Evolutionary conservation across 495 filamentous ascomycete species (phyloP).

Genomic region (Penicillium steckii): DNA sequence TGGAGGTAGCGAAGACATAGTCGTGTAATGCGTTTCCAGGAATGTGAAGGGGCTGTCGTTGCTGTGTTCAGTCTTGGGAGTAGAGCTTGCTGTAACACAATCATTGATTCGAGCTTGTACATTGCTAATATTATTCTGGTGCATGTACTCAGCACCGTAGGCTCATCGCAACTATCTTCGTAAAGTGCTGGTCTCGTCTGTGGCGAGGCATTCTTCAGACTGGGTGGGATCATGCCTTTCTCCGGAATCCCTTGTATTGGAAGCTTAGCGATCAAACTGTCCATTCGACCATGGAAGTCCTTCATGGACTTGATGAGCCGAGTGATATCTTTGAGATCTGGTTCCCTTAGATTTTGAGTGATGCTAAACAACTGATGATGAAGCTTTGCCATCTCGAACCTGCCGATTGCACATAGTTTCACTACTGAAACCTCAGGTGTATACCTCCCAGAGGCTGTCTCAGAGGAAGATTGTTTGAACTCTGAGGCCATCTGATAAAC

Average conservation of each 20-base stretch:
- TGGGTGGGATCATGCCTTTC: constrained; percentile 1
- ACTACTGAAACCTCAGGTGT: not conserved
- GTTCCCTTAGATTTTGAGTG: not conserved
- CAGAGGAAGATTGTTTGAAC: not conserved
- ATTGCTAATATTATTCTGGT: not conserved
- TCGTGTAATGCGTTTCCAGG: not conserved
- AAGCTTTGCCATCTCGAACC: constrained; percentile 6
- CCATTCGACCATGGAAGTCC: not conserved
- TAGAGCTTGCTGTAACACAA: constrained; percentile 3
- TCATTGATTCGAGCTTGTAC: constrained; percentile 1
- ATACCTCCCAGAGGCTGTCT: not conserved
- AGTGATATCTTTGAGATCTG: not conserved
- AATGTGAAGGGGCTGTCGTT: not conserved
- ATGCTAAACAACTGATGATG: not conserved
- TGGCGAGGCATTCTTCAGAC: not conserved
- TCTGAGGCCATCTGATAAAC: not conserved
- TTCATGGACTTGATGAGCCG: not conserved
- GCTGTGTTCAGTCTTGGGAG: not conserved
- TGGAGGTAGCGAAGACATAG: constrained; percentile 3
- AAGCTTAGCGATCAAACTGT: constrained; percentile 2
- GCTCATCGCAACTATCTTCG: not conserved
- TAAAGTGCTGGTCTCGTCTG: not conserved
- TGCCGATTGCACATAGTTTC: constrained; percentile 4
- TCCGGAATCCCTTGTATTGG: not conserved
- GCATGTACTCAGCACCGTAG: not conserved